Evolutionary conservation across 805 yeast genomes (phyloP).

Genomic region (Nakazawaea pomicola): DNA sequence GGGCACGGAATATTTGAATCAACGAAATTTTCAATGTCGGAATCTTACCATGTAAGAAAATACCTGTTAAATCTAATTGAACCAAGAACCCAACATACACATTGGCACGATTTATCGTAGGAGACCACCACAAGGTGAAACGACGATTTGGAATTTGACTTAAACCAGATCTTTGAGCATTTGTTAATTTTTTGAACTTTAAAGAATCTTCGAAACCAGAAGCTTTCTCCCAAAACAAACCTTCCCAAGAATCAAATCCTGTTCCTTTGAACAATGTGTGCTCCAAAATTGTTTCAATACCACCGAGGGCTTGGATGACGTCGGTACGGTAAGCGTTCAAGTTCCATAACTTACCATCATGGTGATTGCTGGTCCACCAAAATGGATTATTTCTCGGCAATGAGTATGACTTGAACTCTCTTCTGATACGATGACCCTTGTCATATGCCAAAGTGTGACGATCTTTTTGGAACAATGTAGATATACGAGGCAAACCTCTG

Average conservation of each 20-base stretch:
- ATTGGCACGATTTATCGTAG: conserved; percentile 95
- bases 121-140: conserved; percentile 99
- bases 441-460: conserved; percentile 92
- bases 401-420: conserved; percentile 70
- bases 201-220: conserved; percentile 96
- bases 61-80: conserved; percentile 94
- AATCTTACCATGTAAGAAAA: conserved; percentile 94
- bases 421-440: conserved; percentile 84
- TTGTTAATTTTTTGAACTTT: conserved; percentile 90
- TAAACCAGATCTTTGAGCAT: conserved; percentile 95
- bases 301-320: conserved; percentile 95
- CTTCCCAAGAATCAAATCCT: conserved; percentile 98
- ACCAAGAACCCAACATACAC: conserved; percentile 97
- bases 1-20: conserved; percentile 95
- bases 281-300: conserved; percentile 91
- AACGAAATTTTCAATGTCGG: conserved; percentile 94
- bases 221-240: conserved; percentile 96
- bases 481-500: conserved; percentile 92
- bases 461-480: conserved; percentile 92
- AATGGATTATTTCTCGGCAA: conserved; percentile 76
- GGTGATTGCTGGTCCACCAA: conserved; percentile 94
- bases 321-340: conserved; percentile 89
- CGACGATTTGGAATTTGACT: conserved; percentile 97
- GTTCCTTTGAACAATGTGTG: conserved; percentile 95
- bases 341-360: conserved; percentile 96